Evolutionary conservation across 2,329 filamentous ascomycete genomes (phyloP).

Genomic region (Escovopsis sp.): DNA sequence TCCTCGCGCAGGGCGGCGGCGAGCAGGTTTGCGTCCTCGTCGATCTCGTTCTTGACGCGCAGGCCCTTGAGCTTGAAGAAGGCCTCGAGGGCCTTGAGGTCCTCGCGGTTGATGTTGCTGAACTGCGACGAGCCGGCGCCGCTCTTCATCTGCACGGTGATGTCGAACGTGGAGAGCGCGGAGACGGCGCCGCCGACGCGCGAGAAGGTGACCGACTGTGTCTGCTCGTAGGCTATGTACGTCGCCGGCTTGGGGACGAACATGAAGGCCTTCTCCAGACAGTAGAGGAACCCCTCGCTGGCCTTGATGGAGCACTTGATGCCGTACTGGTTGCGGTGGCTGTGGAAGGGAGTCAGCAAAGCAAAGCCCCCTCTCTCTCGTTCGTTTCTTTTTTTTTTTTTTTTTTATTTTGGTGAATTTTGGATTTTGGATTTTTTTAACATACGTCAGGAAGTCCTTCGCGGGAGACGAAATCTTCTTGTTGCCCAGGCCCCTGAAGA

Average conservation of each 20-base stretch:
- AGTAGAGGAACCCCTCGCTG: conserved; percentile 94
- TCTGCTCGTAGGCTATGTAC: conserved; percentile 91
- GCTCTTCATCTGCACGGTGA: conserved; percentile 80
- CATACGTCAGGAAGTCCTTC: conserved; percentile 74
- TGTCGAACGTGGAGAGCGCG: conserved; percentile 90
- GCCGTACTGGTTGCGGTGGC: conserved; percentile 82
- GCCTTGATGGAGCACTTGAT: conserved; percentile 99
- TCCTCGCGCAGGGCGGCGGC: conserved; percentile 74
- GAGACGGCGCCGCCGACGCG: conserved; percentile 89
- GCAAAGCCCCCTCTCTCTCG: not conserved
- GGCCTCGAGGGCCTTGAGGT: conserved; percentile 87
- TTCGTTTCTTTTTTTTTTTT: too few species aligned
- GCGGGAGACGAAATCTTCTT: conserved; percentile 93
- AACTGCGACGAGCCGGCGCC: conserved; percentile 86
- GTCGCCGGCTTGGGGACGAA: conserved; percentile 97
- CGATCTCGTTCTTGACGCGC: conserved; percentile 96
- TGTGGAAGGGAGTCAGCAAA: conserved; percentile 12
- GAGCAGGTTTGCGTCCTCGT: conserved; percentile 73
- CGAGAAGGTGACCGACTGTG: conserved; percentile 84
- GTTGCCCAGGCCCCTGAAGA: conserved; percentile 85
- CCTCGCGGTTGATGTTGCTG: conserved; percentile 98
- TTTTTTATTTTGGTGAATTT: too few species aligned
- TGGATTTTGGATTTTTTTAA: conserved; percentile 3
- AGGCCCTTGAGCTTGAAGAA: conserved; percentile 96
- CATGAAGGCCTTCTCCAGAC: conserved; percentile 95